These are phyloP conservation scores for Trichoderma virens DNA, from an alignment of 495 filamentous ascomycete species.

Conservation along the genomic window DNA sequence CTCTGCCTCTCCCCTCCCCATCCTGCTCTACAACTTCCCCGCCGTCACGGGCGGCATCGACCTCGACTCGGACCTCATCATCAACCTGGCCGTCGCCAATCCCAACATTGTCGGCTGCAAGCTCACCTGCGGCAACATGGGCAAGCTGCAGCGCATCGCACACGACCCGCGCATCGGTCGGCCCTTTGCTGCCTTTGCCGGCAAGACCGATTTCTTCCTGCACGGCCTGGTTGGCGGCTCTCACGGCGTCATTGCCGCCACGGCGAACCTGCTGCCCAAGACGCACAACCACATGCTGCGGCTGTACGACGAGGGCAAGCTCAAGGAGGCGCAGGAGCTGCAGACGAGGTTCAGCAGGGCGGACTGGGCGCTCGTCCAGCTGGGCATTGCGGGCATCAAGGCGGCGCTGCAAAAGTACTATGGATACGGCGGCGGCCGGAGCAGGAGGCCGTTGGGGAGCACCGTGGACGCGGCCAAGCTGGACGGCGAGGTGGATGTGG, in stretches of 20 bases:
- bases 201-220: constrained; percentile 24
- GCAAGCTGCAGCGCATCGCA: constrained; percentile 20
- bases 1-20: background rate
- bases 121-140: constrained; percentile 28
- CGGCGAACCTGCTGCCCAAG: constrained; percentile 24
- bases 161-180: constrained; percentile 45
- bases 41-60: constrained; percentile 18
- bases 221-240: constrained; percentile 21
- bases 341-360: constrained; percentile 64
- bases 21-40: constrained; percentile 13
- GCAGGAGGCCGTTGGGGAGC: constrained; percentile 17
- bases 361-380: constrained; percentile 76
- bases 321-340: constrained; percentile 60
- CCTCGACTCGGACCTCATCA: constrained; percentile 28
- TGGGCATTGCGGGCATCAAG: constrained; percentile 76
- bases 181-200: constrained; percentile 30
- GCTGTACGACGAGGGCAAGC: constrained; percentile 59
- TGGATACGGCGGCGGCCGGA: constrained; percentile 55
- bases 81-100: constrained; percentile 65
- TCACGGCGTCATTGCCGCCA: constrained; percentile 23
- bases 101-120: constrained; percentile 36
- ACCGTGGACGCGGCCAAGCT: background rate
- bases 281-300: constrained; percentile 58
- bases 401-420: constrained; percentile 67
- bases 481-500: constrained; percentile 2